Evolutionary conservation across 345 rosid genomes (phyloP).

Genomic region (Lepidium africanum): DNA sequence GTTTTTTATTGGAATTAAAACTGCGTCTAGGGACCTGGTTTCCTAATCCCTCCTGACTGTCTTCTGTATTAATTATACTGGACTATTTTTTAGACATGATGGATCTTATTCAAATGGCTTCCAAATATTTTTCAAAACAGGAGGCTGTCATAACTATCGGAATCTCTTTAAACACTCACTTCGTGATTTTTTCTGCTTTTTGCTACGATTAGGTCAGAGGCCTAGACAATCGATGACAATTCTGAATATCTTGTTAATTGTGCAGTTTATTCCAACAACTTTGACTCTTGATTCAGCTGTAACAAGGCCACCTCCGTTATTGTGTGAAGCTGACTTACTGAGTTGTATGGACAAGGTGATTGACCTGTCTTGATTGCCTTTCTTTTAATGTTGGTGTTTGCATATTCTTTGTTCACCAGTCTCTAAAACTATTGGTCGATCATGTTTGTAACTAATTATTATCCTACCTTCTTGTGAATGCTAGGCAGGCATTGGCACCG

Average conservation of each 20-base stretch:
- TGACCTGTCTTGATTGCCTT: not conserved
- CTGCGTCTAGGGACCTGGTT: not conserved
- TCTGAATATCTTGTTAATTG: conserved; percentile 23
- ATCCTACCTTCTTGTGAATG: conserved; percentile 2
- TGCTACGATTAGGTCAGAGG: not conserved
- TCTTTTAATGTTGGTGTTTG: not conserved
- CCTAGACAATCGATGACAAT: conserved; percentile 8
- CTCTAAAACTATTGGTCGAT: not conserved
- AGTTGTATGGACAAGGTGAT: conserved; percentile 97
- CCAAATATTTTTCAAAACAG: not conserved
- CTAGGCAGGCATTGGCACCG: conserved; percentile 97
- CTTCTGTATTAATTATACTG: not conserved
- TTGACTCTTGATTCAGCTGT: conserved; percentile 90
- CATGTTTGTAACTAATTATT: not conserved
- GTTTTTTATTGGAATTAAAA: not conserved
- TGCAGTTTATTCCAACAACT: conserved; percentile 74
- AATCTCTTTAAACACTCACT: conserved; percentile 1
- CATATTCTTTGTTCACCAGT: not conserved
- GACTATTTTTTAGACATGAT: not conserved
- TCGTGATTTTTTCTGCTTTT: not conserved
- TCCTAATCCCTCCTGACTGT: not conserved
- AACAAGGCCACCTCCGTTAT: conserved; percentile 84
- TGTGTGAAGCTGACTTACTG: conserved; percentile 91
- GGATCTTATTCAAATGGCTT: not conserved
- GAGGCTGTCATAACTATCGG: not conserved